phyloP scores from a whole-genome alignment of 1,284 basidiomycete genomes.

The Sporisorium reilianum region DNA sequence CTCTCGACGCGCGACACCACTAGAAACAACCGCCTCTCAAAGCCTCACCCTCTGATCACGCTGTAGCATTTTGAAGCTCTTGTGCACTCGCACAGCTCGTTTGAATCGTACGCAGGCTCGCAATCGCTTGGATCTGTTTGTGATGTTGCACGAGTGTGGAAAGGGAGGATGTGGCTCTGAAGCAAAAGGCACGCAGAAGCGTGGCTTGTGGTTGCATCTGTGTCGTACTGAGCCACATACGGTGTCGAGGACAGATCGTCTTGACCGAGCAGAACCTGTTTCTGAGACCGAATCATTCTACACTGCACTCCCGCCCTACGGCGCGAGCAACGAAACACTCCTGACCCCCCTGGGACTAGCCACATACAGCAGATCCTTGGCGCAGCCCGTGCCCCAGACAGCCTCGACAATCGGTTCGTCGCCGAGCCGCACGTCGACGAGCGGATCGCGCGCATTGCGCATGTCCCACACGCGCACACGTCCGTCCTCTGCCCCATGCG shows the following conservation, averaged over 20 bases:
- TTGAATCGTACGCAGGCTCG: no score
- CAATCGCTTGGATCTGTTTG: no score
- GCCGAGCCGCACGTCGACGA: slow-evolving; percentile 25
- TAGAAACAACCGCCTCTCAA: neutral
- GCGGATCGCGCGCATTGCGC: slow-evolving; percentile 35
- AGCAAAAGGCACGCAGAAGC: no score
- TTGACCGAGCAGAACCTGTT: no score
- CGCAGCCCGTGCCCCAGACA: slow-evolving; percentile 28
- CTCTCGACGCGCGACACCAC: slow-evolving; percentile 59
- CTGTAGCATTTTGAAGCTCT: neutral
- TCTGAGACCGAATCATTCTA: no score
- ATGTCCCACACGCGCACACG: slow-evolving; percentile 46
- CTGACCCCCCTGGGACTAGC: slow-evolving; percentile 25
- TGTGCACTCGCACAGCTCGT: neutral
- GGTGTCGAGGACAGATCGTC: no score
- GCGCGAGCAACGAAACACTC: slow-evolving; percentile 19
- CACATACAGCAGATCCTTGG: slow-evolving; percentile 27
- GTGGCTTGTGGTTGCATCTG: no score
- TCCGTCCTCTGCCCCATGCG: slow-evolving; percentile 43
- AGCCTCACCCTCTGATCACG: no score
- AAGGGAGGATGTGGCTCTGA: no score
- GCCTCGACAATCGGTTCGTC: slow-evolving; percentile 47
- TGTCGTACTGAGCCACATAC: no score
- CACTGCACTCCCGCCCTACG: no score
- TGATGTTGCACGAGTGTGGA: no score